phyloP scores from a whole-genome alignment of 306 rosid species.

The Senna siamea region DNA sequence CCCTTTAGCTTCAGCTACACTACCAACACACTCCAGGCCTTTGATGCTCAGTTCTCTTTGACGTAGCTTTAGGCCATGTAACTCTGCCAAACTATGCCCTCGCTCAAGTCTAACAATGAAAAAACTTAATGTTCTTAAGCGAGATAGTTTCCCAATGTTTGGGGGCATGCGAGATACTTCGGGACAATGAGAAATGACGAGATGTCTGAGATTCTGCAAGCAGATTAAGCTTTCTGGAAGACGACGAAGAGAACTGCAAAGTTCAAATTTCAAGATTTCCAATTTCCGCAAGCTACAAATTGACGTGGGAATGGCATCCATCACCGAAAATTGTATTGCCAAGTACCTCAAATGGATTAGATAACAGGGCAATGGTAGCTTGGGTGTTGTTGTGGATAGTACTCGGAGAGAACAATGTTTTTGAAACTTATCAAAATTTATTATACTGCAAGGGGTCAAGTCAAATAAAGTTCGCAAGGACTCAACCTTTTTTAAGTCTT shows the following conservation, averaged over 20 bases:
- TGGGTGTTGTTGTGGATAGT: no score
- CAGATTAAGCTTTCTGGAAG: not conserved
- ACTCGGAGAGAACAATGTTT: not conserved
- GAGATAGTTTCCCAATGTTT: no score
- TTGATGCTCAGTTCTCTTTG: not conserved
- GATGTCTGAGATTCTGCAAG: conserved; percentile 27
- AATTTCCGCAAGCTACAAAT: not conserved
- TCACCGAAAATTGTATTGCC: not conserved
- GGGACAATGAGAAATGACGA: fast-evolving
- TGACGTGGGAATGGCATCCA: not conserved
- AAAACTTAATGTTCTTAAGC: not conserved
- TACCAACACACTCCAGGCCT: not conserved
- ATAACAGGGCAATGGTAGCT: no score
- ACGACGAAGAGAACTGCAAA: no score
- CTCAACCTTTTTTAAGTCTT: no score
- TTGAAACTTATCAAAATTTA: not conserved
- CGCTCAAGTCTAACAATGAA: not conserved
- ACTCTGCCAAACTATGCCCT: not conserved
- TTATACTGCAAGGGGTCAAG: no score
- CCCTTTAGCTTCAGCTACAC: not conserved
- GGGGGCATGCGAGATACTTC: not conserved
- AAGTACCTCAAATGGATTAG: conserved; percentile 22
- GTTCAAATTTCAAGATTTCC: not conserved
- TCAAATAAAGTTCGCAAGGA: no score
- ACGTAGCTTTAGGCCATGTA: not conserved